Conservation (phyloP, 2,329 filamentous ascomycete genomes). For the Monosporascus sp. region DNA sequence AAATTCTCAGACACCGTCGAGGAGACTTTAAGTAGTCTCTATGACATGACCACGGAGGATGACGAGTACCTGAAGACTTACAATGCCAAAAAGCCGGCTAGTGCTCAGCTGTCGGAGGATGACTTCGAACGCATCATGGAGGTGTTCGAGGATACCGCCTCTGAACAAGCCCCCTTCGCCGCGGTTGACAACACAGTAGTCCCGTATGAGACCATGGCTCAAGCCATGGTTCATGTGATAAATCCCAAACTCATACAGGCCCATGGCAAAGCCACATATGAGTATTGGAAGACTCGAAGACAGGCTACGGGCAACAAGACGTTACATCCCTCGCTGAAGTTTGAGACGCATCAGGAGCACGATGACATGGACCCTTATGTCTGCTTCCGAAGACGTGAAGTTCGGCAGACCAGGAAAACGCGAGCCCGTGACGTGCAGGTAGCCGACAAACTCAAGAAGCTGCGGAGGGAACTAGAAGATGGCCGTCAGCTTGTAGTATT, state of each 20-base stretch:
- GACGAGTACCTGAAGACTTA: constrained; percentile 76
- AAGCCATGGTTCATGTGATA: constrained; percentile 52
- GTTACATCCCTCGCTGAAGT: constrained; percentile 77
- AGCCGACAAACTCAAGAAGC: constrained; percentile 86
- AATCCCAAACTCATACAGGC: constrained; percentile 41
- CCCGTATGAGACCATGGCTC: constrained; percentile 69
- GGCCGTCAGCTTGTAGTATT: constrained; percentile 74
- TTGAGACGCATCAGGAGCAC: constrained; percentile 88
- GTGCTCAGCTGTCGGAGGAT: constrained; percentile 72
- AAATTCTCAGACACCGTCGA: constrained; percentile 97
- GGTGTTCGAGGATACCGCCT: constrained; percentile 84
- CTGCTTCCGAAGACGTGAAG: constrained; percentile 92
- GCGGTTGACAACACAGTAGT: constrained; percentile 84
- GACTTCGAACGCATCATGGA: constrained; percentile 93
- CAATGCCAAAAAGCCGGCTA: constrained; percentile 67
- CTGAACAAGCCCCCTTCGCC: constrained; percentile 80
- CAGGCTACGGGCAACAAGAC: constrained; percentile 62
- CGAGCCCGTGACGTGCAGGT: constrained; percentile 89
- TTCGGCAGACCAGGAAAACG: constrained; percentile 91
- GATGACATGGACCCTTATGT: constrained; percentile 97
- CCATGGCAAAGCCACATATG: constrained; percentile 74
- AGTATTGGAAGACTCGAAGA: constrained; percentile 78
- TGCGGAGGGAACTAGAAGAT: constrained; percentile 86
- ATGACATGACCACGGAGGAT: constrained; percentile 93
- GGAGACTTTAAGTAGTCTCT: constrained; percentile 82